These are phyloP conservation scores for Melanogaster broomeanus DNA, from an alignment of 768 basidiomycete genomes.

Conservation along the genomic window DNA sequence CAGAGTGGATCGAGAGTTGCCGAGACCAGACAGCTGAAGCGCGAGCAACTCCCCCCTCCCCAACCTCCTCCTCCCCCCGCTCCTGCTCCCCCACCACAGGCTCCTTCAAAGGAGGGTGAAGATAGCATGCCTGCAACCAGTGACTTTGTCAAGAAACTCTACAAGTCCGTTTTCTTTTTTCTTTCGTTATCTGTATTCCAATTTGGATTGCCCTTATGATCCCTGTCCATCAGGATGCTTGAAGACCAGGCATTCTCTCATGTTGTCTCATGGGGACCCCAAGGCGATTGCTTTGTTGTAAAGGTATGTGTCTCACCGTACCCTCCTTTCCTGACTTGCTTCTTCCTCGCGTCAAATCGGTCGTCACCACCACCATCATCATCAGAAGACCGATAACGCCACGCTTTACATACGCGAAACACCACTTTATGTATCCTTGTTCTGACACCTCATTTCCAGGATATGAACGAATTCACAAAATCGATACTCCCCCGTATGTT, in stretches of 20 bases:
- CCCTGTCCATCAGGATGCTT: conserved; percentile 71
- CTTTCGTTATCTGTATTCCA: neutral
- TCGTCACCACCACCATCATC: too few relatives aligned
- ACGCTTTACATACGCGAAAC: neutral
- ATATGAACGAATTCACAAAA: conserved; percentile 97
- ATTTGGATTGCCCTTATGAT: conserved; percentile 5
- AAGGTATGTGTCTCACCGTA: conserved; percentile 50
- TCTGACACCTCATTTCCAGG: conserved; percentile 39
- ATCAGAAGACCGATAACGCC: neutral
- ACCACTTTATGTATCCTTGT: too few relatives aligned
- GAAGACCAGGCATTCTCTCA: conserved; percentile 72
- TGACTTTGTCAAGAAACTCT: conserved; percentile 94
- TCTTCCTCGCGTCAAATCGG: neutral
- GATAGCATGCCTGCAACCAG: conserved; percentile 85
- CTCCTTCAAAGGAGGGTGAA: conserved; percentile 44
- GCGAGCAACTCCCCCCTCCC: conserved; percentile 27
- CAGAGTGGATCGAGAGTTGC: conserved; percentile 18
- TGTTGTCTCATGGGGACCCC: conserved; percentile 81
- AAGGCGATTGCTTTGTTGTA: conserved; percentile 88
- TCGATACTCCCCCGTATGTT: conserved; percentile 88
- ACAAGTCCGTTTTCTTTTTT: conserved; percentile 58
- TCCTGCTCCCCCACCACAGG: conserved; percentile 14
- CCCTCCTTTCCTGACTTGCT: neutral
- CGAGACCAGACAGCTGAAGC: conserved; percentile 31
- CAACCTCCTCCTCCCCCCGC: conserved; percentile 27